phyloP scores from a whole-genome alignment of 345 rosid species.

The Physaria fendleri region DNA sequence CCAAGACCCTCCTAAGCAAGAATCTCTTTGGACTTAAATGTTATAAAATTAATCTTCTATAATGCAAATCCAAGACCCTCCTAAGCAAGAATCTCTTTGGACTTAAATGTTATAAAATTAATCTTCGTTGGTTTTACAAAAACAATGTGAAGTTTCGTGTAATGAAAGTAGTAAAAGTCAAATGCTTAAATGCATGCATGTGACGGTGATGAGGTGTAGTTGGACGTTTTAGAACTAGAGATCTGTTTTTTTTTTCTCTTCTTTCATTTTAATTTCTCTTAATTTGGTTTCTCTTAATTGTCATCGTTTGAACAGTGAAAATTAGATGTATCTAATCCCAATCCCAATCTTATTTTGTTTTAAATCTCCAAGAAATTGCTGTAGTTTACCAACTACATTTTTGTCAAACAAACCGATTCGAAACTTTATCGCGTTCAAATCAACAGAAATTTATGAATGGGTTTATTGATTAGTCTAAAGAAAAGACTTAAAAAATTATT shows the following conservation, averaged over 20 bases:
- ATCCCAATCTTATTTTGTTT: neutral
- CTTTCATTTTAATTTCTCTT: neutral
- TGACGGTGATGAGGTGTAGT: conserved; percentile 24
- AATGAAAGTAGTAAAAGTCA: conserved; percentile 32
- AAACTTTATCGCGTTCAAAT: conserved; percentile 11
- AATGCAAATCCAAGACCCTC: conserved; percentile 56
- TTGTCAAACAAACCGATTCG: conserved; percentile 2
- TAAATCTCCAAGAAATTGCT: neutral
- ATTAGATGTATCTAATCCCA: conserved; percentile 22
- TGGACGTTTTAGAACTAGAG: conserved; percentile 15
- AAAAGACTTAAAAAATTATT: too few relatives aligned
- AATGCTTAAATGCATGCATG: conserved; percentile 34
- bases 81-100: conserved; percentile 70
- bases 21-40: conserved; percentile 62
- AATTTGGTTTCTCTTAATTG: conserved; percentile 14
- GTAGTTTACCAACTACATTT: neutral
- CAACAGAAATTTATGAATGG: neutral
- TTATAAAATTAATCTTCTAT: conserved; percentile 17
- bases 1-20: conserved; percentile 66
- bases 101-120: conserved; percentile 30
- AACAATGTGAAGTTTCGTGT: too few relatives aligned
- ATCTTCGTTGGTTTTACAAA: too few relatives aligned
- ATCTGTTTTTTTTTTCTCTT: conserved; percentile 11
- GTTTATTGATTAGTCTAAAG: neutral
- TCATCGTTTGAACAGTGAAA: conserved; percentile 24